Conservation (phyloP, 352 stramenopile genomes). For the Phytopythium ostracodes region DNA sequence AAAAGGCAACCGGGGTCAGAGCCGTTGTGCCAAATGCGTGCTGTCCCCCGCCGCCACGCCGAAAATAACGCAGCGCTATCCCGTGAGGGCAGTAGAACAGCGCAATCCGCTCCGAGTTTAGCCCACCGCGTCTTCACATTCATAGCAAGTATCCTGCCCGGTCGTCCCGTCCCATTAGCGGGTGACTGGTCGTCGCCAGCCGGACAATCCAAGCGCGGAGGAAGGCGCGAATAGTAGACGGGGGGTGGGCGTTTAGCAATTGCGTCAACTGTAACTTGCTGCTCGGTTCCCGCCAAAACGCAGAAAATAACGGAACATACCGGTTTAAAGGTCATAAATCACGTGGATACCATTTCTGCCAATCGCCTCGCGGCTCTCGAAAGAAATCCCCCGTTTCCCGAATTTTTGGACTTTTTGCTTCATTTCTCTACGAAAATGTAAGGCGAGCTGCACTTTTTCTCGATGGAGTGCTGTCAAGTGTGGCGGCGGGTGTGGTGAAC, state of each 20-base stretch:
- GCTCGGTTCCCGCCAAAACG: background rate
- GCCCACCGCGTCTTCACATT: background rate
- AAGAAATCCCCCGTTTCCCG: background rate
- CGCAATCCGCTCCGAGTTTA: background rate
- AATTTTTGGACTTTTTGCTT: background rate
- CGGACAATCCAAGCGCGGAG: background rate
- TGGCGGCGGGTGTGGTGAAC: background rate
- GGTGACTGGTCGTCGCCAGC: background rate
- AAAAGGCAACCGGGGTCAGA: background rate
- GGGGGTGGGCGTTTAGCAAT: background rate
- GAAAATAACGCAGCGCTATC: background rate
- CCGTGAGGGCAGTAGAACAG: too few relatives aligned
- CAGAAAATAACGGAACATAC: background rate
- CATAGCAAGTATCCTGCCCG: background rate
- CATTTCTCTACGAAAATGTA: background rate
- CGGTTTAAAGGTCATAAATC: background rate
- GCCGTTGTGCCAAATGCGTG: background rate
- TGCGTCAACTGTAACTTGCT: background rate
- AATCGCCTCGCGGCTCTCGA: background rate
- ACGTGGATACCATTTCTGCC: slow-evolving; percentile 1
- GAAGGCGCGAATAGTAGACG: too few relatives aligned
- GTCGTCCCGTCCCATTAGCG: background rate
- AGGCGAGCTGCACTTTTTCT: background rate
- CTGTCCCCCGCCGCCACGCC: background rate
- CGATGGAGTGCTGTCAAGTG: background rate